phyloP scores from a whole-genome alignment of 23 red algal species.

The Gracilaria gracilis region DNA sequence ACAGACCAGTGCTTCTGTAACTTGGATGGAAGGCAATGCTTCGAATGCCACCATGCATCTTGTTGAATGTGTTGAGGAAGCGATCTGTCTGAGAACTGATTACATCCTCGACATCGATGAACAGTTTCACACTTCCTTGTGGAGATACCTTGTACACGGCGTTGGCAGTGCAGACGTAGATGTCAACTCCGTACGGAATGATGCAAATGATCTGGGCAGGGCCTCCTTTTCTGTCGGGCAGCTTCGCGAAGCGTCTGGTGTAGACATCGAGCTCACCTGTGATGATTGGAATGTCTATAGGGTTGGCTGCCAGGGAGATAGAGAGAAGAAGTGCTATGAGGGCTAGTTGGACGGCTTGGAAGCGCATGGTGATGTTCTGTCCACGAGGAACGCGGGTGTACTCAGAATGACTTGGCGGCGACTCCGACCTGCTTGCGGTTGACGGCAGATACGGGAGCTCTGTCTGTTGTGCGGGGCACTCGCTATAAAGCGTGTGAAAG shows the following conservation, averaged over 20 bases:
- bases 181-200: not conserved
- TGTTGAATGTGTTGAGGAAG: slow-evolving; percentile 14
- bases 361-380: not conserved
- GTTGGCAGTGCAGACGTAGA: slow-evolving; percentile 13
- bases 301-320: not conserved
- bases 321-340: not conserved
- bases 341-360: not conserved
- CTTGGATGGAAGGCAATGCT: slow-evolving; percentile 61
- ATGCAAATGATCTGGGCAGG: slow-evolving; percentile 21
- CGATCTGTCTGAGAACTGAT: slow-evolving; percentile 12
- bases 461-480: not conserved
- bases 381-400: not conserved
- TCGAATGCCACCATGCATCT: slow-evolving; percentile 50
- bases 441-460: not conserved
- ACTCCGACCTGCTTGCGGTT: not conserved
- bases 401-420: not conserved
- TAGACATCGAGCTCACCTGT: slow-evolving; percentile 17
- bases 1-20: slow-evolving; percentile 12
- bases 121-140: slow-evolving; percentile 34
- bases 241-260: slow-evolving; percentile 25
- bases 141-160: slow-evolving; percentile 19
- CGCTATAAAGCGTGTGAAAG: not conserved
- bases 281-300: slow-evolving; percentile 10
- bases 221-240: slow-evolving; percentile 5
- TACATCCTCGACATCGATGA: slow-evolving; percentile 25